These are phyloP conservation scores for Podaxis mareebaensis DNA, from an alignment of 768 basidiomycete genomes.

Conservation along the genomic window DNA sequence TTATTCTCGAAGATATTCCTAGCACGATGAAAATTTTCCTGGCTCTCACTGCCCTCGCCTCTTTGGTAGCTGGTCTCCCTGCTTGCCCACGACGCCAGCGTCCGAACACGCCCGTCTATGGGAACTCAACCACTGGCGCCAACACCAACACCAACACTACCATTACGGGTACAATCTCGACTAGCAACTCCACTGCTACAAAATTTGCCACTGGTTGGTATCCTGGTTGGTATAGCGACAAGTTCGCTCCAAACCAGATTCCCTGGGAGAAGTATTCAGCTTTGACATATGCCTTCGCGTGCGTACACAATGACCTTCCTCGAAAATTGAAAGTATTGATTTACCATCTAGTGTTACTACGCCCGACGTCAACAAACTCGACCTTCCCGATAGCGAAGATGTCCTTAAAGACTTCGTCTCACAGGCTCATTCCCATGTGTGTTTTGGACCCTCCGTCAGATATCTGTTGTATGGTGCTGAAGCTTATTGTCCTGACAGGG, in stretches of 20 bases:
- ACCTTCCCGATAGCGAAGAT: constrained; percentile 43
- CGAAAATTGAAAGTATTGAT: not conserved
- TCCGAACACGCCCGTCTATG: not conserved
- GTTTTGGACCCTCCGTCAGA: constrained; percentile 11
- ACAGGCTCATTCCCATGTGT: constrained; percentile 42
- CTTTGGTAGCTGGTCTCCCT: not conserved
- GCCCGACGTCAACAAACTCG: constrained; percentile 33
- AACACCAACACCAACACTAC: not conserved
- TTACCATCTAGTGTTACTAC: constrained; percentile 10
- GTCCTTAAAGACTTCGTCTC: constrained; percentile 58
- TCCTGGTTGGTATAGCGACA: constrained; percentile 61
- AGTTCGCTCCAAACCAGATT: constrained; percentile 49
- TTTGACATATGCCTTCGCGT: constrained; percentile 73
- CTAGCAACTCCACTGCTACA: constrained; percentile 2
- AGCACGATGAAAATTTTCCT: constrained; percentile 8
- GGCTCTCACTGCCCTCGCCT: not conserved
- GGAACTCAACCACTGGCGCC: not conserved
- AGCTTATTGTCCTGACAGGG: constrained; percentile 33
- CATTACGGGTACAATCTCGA: not conserved
- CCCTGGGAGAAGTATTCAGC: constrained; percentile 69
- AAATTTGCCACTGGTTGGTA: constrained; percentile 58
- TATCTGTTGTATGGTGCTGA: not conserved
- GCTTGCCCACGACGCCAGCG: not conserved
- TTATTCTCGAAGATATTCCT: not conserved
- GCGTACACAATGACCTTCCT: constrained; percentile 29